Evolutionary conservation across 768 basidiomycete genomes (phyloP).

Genomic region (Mycena kentingensis): DNA sequence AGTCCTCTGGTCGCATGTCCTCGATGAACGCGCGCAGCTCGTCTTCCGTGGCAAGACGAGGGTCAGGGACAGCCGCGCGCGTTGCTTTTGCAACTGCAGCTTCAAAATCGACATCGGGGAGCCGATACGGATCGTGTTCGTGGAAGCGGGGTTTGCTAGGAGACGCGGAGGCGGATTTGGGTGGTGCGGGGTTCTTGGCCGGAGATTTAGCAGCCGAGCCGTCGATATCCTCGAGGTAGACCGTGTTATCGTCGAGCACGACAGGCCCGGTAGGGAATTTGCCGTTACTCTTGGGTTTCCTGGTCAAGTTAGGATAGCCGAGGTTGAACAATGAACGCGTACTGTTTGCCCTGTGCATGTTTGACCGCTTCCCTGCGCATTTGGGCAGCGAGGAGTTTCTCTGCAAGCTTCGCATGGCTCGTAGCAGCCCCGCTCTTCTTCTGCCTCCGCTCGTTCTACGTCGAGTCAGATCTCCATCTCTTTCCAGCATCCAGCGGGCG

Average conservation of each 20-base stretch:
- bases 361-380: conserved; percentile 86
- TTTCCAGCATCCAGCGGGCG: not conserved
- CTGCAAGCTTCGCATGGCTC: conserved; percentile 85
- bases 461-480: not conserved
- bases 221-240: conserved; percentile 89
- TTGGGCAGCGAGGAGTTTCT: conserved; percentile 90
- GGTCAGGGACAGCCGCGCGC: conserved; percentile 69
- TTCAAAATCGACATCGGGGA: conserved; percentile 81
- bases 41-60: conserved; percentile 93
- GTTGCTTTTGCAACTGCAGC: conserved; percentile 64
- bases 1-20: conserved; percentile 93
- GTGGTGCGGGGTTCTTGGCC: conserved; percentile 32
- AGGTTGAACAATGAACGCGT: conserved; percentile 22
- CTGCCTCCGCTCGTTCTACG: conserved; percentile 80
- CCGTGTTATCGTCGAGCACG: conserved; percentile 66
- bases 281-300: conserved; percentile 44
- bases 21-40: conserved; percentile 93
- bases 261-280: conserved; percentile 49
- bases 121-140: conserved; percentile 89
- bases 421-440: conserved; percentile 90
- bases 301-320: conserved; percentile 1
- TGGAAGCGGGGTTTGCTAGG: conserved; percentile 64
- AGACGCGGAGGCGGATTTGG: conserved; percentile 48
- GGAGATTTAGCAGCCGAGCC: conserved; percentile 56
- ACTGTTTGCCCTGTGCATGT: conserved; percentile 51